A percentile compares a stretch with the other conserved stretches of the same genome.
Evolutionary conservation across 1,284 basidiomycete genomes (phyloP).

Genomic region (Puccinia brachypodii): DNA sequence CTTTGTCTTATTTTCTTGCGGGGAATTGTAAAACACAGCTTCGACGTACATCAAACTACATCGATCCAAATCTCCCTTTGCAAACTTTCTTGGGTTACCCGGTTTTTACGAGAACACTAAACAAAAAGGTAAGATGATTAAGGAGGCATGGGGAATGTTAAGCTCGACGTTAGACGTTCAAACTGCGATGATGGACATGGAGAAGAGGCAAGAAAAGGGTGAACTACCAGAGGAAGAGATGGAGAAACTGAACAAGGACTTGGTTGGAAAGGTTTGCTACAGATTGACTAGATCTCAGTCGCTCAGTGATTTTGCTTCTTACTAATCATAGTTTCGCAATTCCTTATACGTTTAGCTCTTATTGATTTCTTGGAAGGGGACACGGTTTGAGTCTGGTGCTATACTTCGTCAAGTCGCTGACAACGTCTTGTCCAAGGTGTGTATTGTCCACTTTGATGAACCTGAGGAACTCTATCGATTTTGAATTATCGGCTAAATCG

Average conservation of each 20-base stretch:
- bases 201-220: conserved; percentile 60
- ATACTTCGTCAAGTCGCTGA: conserved; percentile 53
- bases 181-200: conserved; percentile 75
- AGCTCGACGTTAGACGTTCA: conserved; percentile 71
- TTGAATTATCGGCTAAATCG: not conserved
- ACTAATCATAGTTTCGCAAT: not conserved
- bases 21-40: conserved; percentile 87
- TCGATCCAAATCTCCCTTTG: conserved; percentile 60
- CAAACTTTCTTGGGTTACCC: conserved; percentile 79
- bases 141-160: conserved; percentile 90
- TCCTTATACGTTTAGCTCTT: conserved; percentile 72
- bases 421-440: conserved; percentile 43
- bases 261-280: conserved; percentile 78
- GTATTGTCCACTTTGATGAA: not conserved
- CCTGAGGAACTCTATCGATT: not conserved
- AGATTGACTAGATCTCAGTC: not conserved
- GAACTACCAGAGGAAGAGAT: conserved; percentile 63
- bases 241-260: conserved; percentile 83
- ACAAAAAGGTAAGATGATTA: conserved; percentile 73
- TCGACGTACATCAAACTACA: conserved; percentile 78
- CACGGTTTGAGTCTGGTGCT: conserved; percentile 74
- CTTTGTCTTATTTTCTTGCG: not conserved
- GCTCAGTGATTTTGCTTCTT: not conserved
- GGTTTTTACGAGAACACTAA: conserved; percentile 93
- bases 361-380: conserved; percentile 91